Conservation (phyloP, 805 yeast genomes). For the Ogataea kodamae region DNA sequence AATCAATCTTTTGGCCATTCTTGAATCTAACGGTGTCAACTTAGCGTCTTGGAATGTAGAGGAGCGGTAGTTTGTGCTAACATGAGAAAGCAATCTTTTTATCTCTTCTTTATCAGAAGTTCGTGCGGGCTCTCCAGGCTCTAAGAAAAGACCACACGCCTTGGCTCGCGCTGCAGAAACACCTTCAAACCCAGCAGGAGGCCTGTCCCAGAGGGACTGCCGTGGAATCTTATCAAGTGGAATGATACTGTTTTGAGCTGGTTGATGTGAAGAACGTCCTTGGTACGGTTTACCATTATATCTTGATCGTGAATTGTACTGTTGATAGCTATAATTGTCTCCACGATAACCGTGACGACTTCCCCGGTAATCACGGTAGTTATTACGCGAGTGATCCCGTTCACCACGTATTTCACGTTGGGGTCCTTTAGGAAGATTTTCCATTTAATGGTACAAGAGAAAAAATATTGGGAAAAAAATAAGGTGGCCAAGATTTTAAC, state of each 20-base stretch:
- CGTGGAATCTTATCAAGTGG: slow-evolving; percentile 53
- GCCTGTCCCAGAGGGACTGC: slow-evolving; percentile 63
- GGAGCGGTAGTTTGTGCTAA: slow-evolving; percentile 12
- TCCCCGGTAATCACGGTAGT: slow-evolving; percentile 3
- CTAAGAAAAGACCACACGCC: slow-evolving; percentile 71
- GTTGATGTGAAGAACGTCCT: slow-evolving; percentile 14
- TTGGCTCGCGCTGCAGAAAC: slow-evolving; percentile 76
- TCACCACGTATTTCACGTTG: slow-evolving; percentile 6
- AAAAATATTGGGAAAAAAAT: slow-evolving; percentile 1
- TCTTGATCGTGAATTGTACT: slow-evolving; percentile 1
- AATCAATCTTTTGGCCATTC: slow-evolving; percentile 24
- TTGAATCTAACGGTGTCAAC: slow-evolving; percentile 28
- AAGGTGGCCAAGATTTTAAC: too few relatives aligned
- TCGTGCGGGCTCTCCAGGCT: slow-evolving; percentile 54
- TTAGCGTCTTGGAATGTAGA: slow-evolving; percentile 22
- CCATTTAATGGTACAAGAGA: slow-evolving; percentile 2
- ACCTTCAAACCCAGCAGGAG: slow-evolving; percentile 66
- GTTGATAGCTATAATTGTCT: slow-evolving; percentile 7
- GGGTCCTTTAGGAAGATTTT: slow-evolving; percentile 9
- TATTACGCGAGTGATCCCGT: slow-evolving; percentile 2
- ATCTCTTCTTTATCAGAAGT: slow-evolving; percentile 38
- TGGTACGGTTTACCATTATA: slow-evolving; percentile 13
- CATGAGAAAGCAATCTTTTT: slow-evolving; percentile 17
- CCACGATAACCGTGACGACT: slow-evolving; percentile 2
- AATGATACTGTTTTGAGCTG: slow-evolving; percentile 28